Evolutionary conservation across 106 monocot genomes (phyloP).

Genomic region (Dioscorea zingiberensis): DNA sequence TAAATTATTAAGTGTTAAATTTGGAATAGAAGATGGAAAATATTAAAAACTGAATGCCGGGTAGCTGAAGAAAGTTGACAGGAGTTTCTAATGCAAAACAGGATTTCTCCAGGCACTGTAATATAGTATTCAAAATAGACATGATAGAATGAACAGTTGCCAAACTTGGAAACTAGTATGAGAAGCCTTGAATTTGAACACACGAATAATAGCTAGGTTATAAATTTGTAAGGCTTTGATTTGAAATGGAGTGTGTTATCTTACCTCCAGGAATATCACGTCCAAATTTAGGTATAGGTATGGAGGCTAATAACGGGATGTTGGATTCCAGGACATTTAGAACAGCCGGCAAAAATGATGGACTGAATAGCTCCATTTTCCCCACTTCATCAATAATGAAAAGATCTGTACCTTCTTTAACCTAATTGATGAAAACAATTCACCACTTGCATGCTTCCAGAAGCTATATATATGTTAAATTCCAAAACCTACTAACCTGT

Average conservation of each 20-base stretch:
- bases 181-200: too few species aligned
- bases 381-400: slow-evolving; percentile 96
- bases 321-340: slow-evolving; percentile 66
- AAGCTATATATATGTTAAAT: neutral
- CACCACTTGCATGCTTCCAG: neutral
- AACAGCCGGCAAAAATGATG: slow-evolving; percentile 81
- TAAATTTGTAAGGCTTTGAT: neutral
- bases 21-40: too few species aligned
- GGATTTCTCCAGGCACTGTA: too few species aligned
- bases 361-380: slow-evolving; percentile 88
- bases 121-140: too few species aligned
- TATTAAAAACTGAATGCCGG: too few species aligned
- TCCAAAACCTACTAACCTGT: slow-evolving; percentile 31
- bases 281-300: slow-evolving; percentile 65
- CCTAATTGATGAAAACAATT: slow-evolving; percentile 27
- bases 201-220: too few species aligned
- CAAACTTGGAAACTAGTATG: too few species aligned
- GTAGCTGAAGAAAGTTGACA: too few species aligned
- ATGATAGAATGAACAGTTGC: too few species aligned
- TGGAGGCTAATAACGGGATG: slow-evolving; percentile 62
- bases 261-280: slow-evolving; percentile 75
- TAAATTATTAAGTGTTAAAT: too few species aligned
- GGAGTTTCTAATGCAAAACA: too few species aligned
- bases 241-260: neutral
- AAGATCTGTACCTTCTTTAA: slow-evolving; percentile 67